These are phyloP conservation scores for Anthoceros angustus DNA, from an alignment of 225 moss, liverwort and hornwort species.

Conservation along the genomic window DNA sequence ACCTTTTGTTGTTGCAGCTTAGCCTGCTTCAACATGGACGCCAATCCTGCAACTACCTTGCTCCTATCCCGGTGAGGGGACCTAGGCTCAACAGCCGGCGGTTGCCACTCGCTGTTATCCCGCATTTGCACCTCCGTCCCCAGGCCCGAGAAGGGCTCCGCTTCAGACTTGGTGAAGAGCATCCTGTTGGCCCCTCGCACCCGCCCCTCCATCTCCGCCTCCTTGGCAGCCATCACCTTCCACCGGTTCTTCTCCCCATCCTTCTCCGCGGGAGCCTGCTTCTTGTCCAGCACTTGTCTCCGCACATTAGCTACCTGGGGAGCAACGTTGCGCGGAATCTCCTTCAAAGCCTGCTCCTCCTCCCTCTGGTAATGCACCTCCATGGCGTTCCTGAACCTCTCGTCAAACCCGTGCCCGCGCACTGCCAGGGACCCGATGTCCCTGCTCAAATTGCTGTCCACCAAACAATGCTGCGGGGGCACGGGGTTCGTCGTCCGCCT, in stretches of 20 bases:
- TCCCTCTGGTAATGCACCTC: slow-evolving; percentile 31
- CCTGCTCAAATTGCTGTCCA: background rate
- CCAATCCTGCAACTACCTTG: slow-evolving; percentile 11
- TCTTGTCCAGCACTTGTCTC: background rate
- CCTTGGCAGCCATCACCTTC: slow-evolving; percentile 2
- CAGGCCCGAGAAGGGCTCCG: slow-evolving; percentile 13
- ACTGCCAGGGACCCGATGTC: slow-evolving; percentile 41
- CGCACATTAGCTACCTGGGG: too few relatives aligned
- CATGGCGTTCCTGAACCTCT: slow-evolving; percentile 51
- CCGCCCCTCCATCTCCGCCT: slow-evolving; percentile 30
- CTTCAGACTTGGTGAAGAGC: slow-evolving; percentile 20
- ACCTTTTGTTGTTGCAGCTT: background rate
- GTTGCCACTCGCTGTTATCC: slow-evolving; percentile 48
- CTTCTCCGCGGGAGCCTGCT: background rate
- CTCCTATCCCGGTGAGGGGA: slow-evolving; percentile 10
- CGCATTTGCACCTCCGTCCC: slow-evolving; percentile 10
- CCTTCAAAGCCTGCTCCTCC: background rate
- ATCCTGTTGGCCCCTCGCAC: slow-evolving; percentile 44
- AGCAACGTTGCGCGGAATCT: too few relatives aligned
- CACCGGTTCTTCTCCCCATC: background rate
- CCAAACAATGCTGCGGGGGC: slow-evolving; percentile 12
- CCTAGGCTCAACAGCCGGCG: slow-evolving; percentile 38
- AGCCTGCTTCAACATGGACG: background rate
- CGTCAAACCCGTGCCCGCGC: slow-evolving; percentile 41
- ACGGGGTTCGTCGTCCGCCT: slow-evolving; percentile 52